Conservation (phyloP, 2,329 filamentous ascomycete genomes). For the Ramularia collo-cygni region DNA sequence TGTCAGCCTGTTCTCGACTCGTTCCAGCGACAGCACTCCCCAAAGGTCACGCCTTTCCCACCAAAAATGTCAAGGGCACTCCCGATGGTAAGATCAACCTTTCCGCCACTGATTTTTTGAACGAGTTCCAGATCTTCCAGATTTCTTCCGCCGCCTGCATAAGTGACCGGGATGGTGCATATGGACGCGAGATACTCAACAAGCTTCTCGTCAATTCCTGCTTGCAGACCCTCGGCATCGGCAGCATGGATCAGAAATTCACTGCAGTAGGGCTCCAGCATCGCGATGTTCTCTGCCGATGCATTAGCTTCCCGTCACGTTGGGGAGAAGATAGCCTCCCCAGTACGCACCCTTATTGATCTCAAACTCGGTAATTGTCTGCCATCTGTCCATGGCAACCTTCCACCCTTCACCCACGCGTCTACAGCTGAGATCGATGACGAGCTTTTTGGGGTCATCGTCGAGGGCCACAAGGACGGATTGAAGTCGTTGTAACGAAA, state of each 20-base stretch:
- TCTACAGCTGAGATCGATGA: constrained; percentile 92
- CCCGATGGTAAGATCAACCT: constrained; percentile 89
- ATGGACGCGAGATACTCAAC: constrained; percentile 71
- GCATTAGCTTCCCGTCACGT: neutral
- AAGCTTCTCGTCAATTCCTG: constrained; percentile 80
- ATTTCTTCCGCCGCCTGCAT: constrained; percentile 85
- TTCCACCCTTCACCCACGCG: constrained; percentile 72
- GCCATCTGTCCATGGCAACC: constrained; percentile 99
- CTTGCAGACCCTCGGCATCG: constrained; percentile 90
- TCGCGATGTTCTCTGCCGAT: constrained; percentile 62
- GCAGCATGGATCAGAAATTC: constrained; percentile 97
- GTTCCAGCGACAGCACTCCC: constrained; percentile 89
- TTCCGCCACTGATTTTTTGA: constrained; percentile 67
- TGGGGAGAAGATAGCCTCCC: neutral
- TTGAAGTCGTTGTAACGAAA: constrained; percentile 70
- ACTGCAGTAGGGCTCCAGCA: constrained; percentile 83
- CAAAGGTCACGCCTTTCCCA: constrained; percentile 75
- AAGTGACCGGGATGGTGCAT: constrained; percentile 90
- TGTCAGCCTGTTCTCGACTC: constrained; percentile 1
- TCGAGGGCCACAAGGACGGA: constrained; percentile 66
- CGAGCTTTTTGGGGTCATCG: constrained; percentile 70
- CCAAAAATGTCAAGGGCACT: constrained; percentile 96
- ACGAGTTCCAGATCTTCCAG: constrained; percentile 78
- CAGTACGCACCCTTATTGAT: constrained; percentile 64
- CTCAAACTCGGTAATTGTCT: constrained; percentile 94